Evolutionary conservation across 352 stramenopile species (phyloP), one percentile per base, ranked within the genome.

Genomic region (Phytophthora pinifolia): DNA sequence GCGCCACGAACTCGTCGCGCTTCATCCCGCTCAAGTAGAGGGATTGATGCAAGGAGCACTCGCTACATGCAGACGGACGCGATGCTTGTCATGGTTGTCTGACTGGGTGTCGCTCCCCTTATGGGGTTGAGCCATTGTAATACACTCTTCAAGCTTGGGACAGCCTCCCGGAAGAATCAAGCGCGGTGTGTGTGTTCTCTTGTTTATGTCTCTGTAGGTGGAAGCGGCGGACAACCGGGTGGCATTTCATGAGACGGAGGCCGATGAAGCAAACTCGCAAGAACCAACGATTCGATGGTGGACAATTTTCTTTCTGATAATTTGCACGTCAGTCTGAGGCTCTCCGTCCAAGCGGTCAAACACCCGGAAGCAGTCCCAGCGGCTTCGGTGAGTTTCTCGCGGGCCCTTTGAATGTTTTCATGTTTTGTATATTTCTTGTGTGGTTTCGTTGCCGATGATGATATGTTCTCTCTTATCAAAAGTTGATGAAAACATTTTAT

Each of bases 21-120:
- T 99, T 99, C 89, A 99, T 99, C 77, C 98, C 98, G 70, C 96
- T 99, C 74, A 98, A 99, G 76, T 98, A 98, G 91, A 54, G 44
- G 17, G 20, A 15, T 41, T 50, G 48, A 64, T 41, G 6, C 32
- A 6, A 56, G 46, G 54, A 57, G 39, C 30, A 53, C 14, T 27
- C 22, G 22, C 22, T 59, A 44, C 42, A 55, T 50, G 43, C 45
- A 43, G 9, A 15, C n/a, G 51, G 41, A 49, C 22, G 4, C 22
- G 4, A 4, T 54, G 49, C 54, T 45, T 67, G 48, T 45, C 70
- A 10, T 67, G 42, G 22, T 54, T 56, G 36, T 58, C 46, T 46
- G 32, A 22, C 38, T 45, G 22, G 22, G 22, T 68, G 42, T 63
- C 72, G 73, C 57, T 69, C 57, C 61, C 47, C 69, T 51, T 68